Percentiles rank a stretch among this genome's conserved stretches.
phyloP scores from a whole-genome alignment of 257 asterid species.

The Nyctanthes arbortristis region DNA sequence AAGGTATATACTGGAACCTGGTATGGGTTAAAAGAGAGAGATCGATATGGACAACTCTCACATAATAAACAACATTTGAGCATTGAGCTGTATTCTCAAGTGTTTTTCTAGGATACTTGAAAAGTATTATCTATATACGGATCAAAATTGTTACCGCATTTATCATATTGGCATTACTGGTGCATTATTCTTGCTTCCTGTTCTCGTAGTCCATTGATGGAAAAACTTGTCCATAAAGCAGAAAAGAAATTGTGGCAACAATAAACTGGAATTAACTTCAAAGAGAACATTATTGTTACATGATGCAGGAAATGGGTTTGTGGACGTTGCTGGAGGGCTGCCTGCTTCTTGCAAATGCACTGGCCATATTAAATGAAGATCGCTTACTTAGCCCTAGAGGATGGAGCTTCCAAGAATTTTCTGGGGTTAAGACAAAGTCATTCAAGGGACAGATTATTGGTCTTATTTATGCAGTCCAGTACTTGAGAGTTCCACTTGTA shows the following conservation, averaged over 20 bases:
- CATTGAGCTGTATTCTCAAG: neutral
- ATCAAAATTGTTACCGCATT: neutral
- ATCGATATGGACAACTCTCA: neutral
- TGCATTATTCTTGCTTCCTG: neutral
- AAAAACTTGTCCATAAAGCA: neutral
- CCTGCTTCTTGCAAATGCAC: conserved; percentile 87
- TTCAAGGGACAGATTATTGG: conserved; percentile 93
- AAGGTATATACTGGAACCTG: neutral
- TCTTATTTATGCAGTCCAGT: conserved; percentile 82
- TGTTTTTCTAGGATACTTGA: neutral
- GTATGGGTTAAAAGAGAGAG: neutral
- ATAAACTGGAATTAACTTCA: neutral
- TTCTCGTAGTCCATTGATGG: neutral
- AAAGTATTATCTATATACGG: neutral
- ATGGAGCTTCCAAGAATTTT: conserved; percentile 92
- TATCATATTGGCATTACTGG: neutral
- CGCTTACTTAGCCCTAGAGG: conserved; percentile 89
- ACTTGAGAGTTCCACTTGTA: conserved; percentile 76
- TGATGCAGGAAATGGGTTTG: conserved; percentile 77
- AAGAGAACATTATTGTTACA: neutral
- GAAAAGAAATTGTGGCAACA: neutral
- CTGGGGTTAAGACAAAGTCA: conserved; percentile 81
- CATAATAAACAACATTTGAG: neutral
- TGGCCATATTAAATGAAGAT: conserved; percentile 89
- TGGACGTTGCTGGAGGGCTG: conserved; percentile 89